Conservation (phyloP, 78 protist genomes). For the Cavenderia fasciculata region DNA sequence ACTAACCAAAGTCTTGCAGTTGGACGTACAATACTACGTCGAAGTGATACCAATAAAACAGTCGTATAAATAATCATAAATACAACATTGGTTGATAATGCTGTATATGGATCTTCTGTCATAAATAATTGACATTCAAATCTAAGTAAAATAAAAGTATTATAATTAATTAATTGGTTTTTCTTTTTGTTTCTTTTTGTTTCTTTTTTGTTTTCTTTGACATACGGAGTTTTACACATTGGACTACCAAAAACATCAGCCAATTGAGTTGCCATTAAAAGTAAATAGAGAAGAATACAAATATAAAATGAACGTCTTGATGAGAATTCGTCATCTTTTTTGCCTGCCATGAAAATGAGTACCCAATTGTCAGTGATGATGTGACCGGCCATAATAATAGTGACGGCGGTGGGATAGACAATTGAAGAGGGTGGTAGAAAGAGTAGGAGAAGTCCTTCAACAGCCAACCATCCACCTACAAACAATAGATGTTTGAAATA, state of each 20-base stretch:
- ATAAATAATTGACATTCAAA: constrained; percentile 29
- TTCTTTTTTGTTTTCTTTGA: too few relatives aligned
- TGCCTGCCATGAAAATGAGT: constrained; percentile 36
- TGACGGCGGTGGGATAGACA: constrained; percentile 28
- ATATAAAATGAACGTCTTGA: constrained; percentile 43
- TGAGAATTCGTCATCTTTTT: constrained; percentile 67
- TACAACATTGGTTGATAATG: background rate
- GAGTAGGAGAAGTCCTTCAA: constrained; percentile 33
- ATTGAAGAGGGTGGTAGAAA: constrained; percentile 54
- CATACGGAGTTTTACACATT: too few relatives aligned
- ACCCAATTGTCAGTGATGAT: constrained; percentile 65
- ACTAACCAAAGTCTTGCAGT: constrained; percentile 57
- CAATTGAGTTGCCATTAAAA: constrained; percentile 13
- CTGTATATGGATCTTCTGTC: constrained; percentile 35
- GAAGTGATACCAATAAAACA: background rate
- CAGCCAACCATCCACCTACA: constrained; percentile 63
- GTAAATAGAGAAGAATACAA: constrained; percentile 35
- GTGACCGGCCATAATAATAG: constrained; percentile 25
- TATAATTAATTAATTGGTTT: too few relatives aligned
- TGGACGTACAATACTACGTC: constrained; percentile 18
- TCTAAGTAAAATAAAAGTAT: too few relatives aligned
- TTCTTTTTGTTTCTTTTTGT: too few relatives aligned
- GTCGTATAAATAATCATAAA: background rate
- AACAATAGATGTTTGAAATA: constrained; percentile 49
- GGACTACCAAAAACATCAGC: constrained; percentile 29